These are phyloP conservation scores for Berkeleyomyces rouxiae DNA, from an alignment of 2,329 filamentous ascomycete species.

Conservation along the genomic window DNA sequence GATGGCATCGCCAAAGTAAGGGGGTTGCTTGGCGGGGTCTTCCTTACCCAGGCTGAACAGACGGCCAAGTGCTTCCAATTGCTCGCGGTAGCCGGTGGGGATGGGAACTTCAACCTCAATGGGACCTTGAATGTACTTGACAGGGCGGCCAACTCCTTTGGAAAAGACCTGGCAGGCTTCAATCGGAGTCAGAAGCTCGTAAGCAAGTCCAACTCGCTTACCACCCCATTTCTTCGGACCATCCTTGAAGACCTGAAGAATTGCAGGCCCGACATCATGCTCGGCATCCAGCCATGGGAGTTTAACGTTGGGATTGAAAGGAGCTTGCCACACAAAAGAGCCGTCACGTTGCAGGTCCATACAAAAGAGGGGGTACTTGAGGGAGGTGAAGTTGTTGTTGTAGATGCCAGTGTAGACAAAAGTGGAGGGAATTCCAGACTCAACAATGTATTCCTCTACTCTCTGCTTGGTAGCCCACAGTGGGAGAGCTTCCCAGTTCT, in stretches of 20 bases:
- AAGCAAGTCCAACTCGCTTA: slow-evolving; percentile 67
- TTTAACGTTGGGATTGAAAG: slow-evolving; percentile 77
- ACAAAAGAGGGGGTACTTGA: slow-evolving; percentile 85
- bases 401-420: slow-evolving; percentile 96
- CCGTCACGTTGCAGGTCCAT: slow-evolving; percentile 78
- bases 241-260: slow-evolving; percentile 91
- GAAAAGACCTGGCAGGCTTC: slow-evolving; percentile 73
- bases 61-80: slow-evolving; percentile 54
- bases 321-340: slow-evolving; percentile 82
- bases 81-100: slow-evolving; percentile 73
- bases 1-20: slow-evolving; percentile 42
- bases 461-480: slow-evolving; percentile 87
- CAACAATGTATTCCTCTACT: slow-evolving; percentile 77
- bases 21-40: slow-evolving; percentile 40
- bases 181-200: slow-evolving; percentile 68
- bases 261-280: slow-evolving; percentile 82
- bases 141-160: slow-evolving; percentile 58
- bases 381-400: slow-evolving; percentile 96
- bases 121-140: slow-evolving; percentile 59
- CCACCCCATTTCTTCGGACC: slow-evolving; percentile 71
- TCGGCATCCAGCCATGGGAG: slow-evolving; percentile 93
- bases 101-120: slow-evolving; percentile 78
- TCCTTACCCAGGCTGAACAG: slow-evolving; percentile 36
- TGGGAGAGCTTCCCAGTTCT: slow-evolving; percentile 65
- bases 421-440: slow-evolving; percentile 68